Evolutionary conservation across 2,329 filamentous ascomycete species (phyloP), one percentile per base, ranked within the genome.

Genomic region (Fusarium sterilihyphosum): DNA sequence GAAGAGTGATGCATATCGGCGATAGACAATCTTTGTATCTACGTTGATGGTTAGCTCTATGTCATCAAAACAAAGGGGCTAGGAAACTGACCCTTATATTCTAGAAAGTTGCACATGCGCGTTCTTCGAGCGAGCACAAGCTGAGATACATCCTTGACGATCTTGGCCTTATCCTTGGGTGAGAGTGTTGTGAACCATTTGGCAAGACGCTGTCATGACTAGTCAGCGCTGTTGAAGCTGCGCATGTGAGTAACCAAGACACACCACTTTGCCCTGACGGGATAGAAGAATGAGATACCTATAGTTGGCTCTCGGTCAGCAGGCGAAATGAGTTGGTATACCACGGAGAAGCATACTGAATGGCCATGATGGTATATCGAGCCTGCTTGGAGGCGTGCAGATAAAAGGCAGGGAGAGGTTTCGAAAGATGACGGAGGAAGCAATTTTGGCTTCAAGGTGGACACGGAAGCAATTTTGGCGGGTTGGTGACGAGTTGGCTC

Each of bases 171-270:
- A 82, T 99, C 96, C 85, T 93, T 98, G 74, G 96, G 96, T 41
- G 96, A 98, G 73, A 99, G 90, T 22, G 96, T 99, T 63, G 95
- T 97, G 86, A 99, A 99, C 96, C 96, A 99, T 87, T 99, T 99
- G 78, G 96, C 96, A 65, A 99, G 92, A 82, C 96, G 95, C 96
- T 99, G 85, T 65, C 74, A 67, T 76, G 54, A 52, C 18, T 46
- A 63, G 58, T 80, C 33, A 80, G 78, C 66, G 43, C 54, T 50
- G 33, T 54, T 70, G 44, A 56, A 59, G 62, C 54, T 67, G 70
- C 37, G 38, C 52, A 60, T 63, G 60, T 52, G 49, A 70, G 54
- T 38, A 47, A 52, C 56, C 88, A 57, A 58, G 57, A 89, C 95
- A 80, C 89, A 99, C 96, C 86, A 99, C 96, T 93, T 99, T 99